Evolutionary conservation across 257 asterid species (phyloP), one percentile per base, ranked within the genome.

Genomic region (Gynochthodes officinalis): DNA sequence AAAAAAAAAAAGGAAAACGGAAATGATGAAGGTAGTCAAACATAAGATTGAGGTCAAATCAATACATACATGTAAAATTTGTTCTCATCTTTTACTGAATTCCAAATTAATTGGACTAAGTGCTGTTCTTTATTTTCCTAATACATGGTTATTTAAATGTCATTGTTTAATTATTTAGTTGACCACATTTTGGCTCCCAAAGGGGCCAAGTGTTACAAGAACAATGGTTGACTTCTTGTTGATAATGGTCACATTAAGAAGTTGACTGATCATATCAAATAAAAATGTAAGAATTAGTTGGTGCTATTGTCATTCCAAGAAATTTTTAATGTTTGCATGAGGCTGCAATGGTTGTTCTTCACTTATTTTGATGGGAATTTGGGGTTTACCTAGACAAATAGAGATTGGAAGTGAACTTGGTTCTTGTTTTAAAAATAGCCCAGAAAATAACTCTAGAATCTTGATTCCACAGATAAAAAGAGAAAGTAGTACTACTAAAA

Each of bases 301-400:
- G 43, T 64, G 80, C 83, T 72, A 27, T 66, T 76, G 82, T 85
- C 80, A 73, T 67, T 64, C 52, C 37, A 7, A n/a, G 18, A 73
- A n/a, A 37, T 46, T 7, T 57, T 39, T 2, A 37, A 3, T 37
- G 5, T 58, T 79, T 80, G 85, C 84, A 85, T 76, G 83, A 71
- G 77, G 85, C 65, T 71, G 77, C 77, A 7, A 19, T 55, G 66
- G n/a, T n/a, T n/a, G n/a, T n/a, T n/a, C n/a, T n/a, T n/a, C n/a
- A n/a, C n/a, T n/a, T n/a, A n/a, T n/a, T n/a, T n/a, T n/a, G n/a
- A 37, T 37, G 42, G 42, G 42, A 37, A 37, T 37, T 46, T 46
- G 52, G 18, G 52, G 52, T 46, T 46, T 46, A 46, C 52, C 52
- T 46, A 10, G 13, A 2, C 18, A 15, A 42, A 52, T 21, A 52